Conservation (phyloP, 441 rosid genomes). For the Eruca vesicaria region DNA sequence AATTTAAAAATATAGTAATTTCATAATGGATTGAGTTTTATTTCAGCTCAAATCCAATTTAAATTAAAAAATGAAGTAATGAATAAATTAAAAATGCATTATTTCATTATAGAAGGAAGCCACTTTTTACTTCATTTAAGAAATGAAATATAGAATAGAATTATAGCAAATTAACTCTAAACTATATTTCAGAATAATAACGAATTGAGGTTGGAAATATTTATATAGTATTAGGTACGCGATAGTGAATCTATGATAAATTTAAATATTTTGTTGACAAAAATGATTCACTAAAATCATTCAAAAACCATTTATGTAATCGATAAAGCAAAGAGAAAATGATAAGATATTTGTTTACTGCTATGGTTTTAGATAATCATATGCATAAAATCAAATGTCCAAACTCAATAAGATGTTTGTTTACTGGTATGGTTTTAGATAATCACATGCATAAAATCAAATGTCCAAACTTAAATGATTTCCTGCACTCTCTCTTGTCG, state of each 20-base stretch:
- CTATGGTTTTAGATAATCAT: constrained; percentile 31
- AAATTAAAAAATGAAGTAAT: too few species aligned
- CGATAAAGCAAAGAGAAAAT: constrained; percentile 14
- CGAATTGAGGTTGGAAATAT: too few species aligned
- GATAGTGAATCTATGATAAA: constrained; percentile 21
- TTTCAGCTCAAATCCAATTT: too few species aligned
- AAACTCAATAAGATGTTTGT: constrained; percentile 29
- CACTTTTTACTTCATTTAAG: too few species aligned
- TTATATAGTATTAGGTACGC: neutral
- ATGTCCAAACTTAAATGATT: constrained; percentile 24
- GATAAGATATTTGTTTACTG: constrained; percentile 31
- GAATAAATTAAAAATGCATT: too few species aligned
- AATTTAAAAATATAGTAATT: too few species aligned
- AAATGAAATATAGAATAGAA: too few species aligned
- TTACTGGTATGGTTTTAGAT: constrained; percentile 32
- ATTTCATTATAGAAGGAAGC: too few species aligned
- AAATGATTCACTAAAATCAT: neutral
- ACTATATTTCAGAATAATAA: too few species aligned
- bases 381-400: constrained; percentile 3
- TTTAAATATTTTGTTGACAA: constrained; percentile 28
- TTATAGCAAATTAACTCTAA: too few species aligned
- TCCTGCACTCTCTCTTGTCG: constrained; percentile 32
- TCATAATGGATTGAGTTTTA: too few species aligned
- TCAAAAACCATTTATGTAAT: constrained; percentile 13
- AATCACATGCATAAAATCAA: constrained; percentile 13